phyloP scores from a whole-genome alignment of 768 basidiomycete genomes.

The Cytidiella melzeri region DNA sequence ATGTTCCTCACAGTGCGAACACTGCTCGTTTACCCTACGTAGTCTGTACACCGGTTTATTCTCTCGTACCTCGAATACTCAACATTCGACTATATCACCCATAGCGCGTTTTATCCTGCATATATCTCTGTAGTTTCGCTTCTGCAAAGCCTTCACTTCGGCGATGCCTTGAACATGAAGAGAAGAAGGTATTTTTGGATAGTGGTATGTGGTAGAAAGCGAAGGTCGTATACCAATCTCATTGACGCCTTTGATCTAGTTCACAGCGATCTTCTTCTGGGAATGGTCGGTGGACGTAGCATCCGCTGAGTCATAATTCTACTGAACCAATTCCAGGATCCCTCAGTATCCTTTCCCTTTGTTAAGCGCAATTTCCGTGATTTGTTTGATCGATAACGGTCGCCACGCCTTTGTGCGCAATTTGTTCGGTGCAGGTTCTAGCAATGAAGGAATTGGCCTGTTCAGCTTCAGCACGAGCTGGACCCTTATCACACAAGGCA shows the following conservation, averaged over 20 bases:
- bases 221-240: background rate
- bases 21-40: slow-evolving; percentile 46
- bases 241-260: slow-evolving; percentile 17
- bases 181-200: slow-evolving; percentile 50
- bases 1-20: slow-evolving; percentile 31
- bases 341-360: slow-evolving; percentile 35
- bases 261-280: slow-evolving; percentile 42
- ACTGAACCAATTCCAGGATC: slow-evolving; percentile 17
- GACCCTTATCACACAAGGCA: slow-evolving; percentile 50
- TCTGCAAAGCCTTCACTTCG: slow-evolving; percentile 47
- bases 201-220: slow-evolving; percentile 28
- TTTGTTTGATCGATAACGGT: slow-evolving; percentile 44
- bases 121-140: slow-evolving; percentile 47
- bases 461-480: slow-evolving; percentile 42
- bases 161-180: slow-evolving; percentile 43
- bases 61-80: background rate
- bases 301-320: background rate
- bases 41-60: slow-evolving; percentile 25
- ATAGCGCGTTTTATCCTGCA: slow-evolving; percentile 41
- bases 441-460: slow-evolving; percentile 45
- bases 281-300: slow-evolving; percentile 24
- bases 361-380: slow-evolving; percentile 41
- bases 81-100: background rate
- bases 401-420: slow-evolving; percentile 35
- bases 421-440: slow-evolving; percentile 38